Base-by-base conservation (phyloP, 2,329 filamentous ascomycete species). In the Moelleriella libera region DNA sequence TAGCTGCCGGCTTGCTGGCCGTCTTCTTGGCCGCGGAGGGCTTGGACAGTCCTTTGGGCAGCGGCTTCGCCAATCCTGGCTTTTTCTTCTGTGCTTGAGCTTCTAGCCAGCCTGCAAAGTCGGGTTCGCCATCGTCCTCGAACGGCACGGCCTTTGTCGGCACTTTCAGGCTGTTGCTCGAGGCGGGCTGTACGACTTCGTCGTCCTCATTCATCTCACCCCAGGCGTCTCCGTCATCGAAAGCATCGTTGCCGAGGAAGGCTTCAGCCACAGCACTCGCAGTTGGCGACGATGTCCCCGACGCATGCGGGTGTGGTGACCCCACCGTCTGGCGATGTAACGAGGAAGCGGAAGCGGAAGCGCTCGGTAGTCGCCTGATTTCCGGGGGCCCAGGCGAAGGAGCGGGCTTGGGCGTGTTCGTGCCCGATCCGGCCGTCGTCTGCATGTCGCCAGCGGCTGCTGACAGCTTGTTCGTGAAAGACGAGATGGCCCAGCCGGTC, bases 401-500 rank as follows among this genome's bases (percentile, higher is more conserved):
- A 0, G 59, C 54, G 2, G 65, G 60, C 29, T 69, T 68, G 11
- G 66, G 65, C 21, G 73, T 65, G 10, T 68, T 59, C 0, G 66
- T 58, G 3, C 69, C 58, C 2, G 65, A 61, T 31, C 67, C 68
- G 50, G 73, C 72, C 47, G 70, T 65, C 14, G 73, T 68, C 59
- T 90, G 75, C 52, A 98, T 98, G 49, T 96, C 85, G 14, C 92
- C 92, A 7, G 84, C 84, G 0, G 88, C 88, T 0, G 85, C 68
- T 2, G 87, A 82, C 10, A 97, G 63, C 58, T 95, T 96, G 65
- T 97, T 97, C 2, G 92, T 97, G 61, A 98, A 98, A 1, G 88
- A 96, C 0, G 92, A 97, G 47, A 98, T 96, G 1, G 92, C 92
- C 92, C 92, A 98, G 10, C 92, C 92, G 1, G 92, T 80, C 92